Conservation (phyloP, 169 alveolate species). For the Prorocentrum cordatum region DNA sequence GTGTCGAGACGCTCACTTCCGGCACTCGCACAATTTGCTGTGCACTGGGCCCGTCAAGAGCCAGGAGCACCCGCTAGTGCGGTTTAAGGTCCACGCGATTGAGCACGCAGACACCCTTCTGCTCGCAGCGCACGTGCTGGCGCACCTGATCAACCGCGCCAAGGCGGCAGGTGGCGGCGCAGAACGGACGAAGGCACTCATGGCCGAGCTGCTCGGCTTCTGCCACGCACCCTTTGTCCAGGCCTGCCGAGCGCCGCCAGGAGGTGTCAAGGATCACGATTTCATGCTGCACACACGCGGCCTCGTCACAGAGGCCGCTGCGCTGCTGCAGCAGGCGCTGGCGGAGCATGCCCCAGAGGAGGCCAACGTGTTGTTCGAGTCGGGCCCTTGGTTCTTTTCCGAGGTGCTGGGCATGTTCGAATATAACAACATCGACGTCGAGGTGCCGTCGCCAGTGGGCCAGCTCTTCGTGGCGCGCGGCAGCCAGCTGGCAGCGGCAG, state of each 20-base stretch:
- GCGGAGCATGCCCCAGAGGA: constrained; percentile 20
- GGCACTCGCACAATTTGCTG: constrained; percentile 51
- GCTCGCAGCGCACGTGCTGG: constrained; percentile 40
- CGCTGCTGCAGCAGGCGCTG: constrained; percentile 8
- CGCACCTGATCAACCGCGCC: constrained; percentile 32
- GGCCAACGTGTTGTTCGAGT: no score
- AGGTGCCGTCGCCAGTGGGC: constrained; percentile 33
- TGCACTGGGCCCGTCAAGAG: neutral
- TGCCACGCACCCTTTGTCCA: neutral
- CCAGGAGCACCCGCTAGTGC: constrained; percentile 18
- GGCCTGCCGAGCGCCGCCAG: constrained; percentile 36
- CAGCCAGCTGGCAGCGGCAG: neutral
- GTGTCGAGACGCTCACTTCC: constrained; percentile 20
- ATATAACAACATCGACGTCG: constrained; percentile 52
- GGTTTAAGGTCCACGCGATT: constrained; percentile 31
- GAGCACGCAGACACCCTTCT: constrained; percentile 52
- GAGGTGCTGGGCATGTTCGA: constrained; percentile 42
- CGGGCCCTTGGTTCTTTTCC: constrained; percentile 16
- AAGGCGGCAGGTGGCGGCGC: constrained; percentile 36
- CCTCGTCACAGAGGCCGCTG: constrained; percentile 12
- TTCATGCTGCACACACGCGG: neutral
- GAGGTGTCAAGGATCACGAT: constrained; percentile 24
- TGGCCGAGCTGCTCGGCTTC: neutral
- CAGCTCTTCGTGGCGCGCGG: neutral
- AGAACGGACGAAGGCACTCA: neutral